These are phyloP conservation scores for Boechera retrofracta DNA, from an alignment of 345 rosid genomes.

Conservation along the genomic window DNA sequence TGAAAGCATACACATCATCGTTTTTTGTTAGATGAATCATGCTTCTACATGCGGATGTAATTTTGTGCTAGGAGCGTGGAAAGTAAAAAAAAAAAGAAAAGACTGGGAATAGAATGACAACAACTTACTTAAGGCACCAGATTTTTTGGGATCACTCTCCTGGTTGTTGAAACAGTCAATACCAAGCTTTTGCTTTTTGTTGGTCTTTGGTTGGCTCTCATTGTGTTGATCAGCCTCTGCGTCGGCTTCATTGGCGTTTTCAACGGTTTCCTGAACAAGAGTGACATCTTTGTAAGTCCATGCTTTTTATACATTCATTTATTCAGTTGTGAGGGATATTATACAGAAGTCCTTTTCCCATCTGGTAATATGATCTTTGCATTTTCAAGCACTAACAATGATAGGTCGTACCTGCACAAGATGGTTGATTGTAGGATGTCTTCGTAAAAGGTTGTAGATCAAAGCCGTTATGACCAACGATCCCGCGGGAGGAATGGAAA, in stretches of 20 bases:
- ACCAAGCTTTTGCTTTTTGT: slow-evolving; percentile 55
- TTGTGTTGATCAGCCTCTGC: slow-evolving; percentile 47
- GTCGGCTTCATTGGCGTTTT: slow-evolving; percentile 42
- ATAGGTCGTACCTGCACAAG: slow-evolving; percentile 72
- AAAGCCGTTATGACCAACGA: slow-evolving; percentile 76
- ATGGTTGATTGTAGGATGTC: slow-evolving; percentile 93
- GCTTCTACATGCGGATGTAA: background rate
- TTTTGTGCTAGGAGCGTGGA: background rate
- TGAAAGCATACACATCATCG: background rate
- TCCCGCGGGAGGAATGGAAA: slow-evolving; percentile 85
- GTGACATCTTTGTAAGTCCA: slow-evolving; percentile 8
- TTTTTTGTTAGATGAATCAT: background rate
- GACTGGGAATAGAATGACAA: background rate
- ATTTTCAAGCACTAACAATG: slow-evolving; percentile 26
- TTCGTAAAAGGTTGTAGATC: slow-evolving; percentile 83
- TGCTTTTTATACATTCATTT: slow-evolving; percentile 2
- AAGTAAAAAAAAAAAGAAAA: background rate
- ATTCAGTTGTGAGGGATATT: background rate
- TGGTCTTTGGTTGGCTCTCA: slow-evolving; percentile 43
- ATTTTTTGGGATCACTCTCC: slow-evolving; percentile 68
- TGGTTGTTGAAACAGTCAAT: slow-evolving; percentile 68
- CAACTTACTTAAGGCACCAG: slow-evolving; percentile 80
- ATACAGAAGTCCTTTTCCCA: background rate
- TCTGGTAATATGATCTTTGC: background rate
- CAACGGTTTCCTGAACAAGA: slow-evolving; percentile 58